phyloP scores from a whole-genome alignment of 345 rosid species.

The Camelina hispida region DNA sequence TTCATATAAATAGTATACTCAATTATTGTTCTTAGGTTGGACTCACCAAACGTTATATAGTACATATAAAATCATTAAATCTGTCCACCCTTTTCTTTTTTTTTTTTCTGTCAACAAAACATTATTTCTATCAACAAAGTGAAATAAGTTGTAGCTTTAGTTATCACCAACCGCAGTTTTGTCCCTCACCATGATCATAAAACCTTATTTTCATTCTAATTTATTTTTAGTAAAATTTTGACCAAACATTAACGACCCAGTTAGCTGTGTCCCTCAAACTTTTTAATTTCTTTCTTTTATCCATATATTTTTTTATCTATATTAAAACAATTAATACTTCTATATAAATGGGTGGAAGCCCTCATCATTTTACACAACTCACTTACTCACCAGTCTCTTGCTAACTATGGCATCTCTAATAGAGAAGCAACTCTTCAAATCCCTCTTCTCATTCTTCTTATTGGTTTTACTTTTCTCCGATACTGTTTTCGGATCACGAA shows the following conservation, averaged over 20 bases:
- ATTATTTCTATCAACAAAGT: constrained; percentile 18
- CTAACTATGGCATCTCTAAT: constrained; percentile 33
- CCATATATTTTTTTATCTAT: too few species aligned
- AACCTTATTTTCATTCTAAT: constrained; percentile 14
- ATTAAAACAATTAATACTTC: too few species aligned
- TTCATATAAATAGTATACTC: too few species aligned
- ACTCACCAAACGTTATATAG: constrained; percentile 34
- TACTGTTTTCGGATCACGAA: constrained; percentile 38
- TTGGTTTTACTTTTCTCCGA: constrained; percentile 39
- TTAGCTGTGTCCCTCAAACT: constrained; percentile 15
- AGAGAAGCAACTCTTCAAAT: constrained; percentile 34
- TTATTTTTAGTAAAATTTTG: background rate
- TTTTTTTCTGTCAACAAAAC: background rate
- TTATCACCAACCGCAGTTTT: constrained; percentile 35
- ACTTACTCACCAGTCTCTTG: constrained; percentile 21
- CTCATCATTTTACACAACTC: constrained; percentile 24
- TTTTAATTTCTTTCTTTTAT: too few species aligned
- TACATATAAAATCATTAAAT: background rate
- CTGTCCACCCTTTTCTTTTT: background rate
- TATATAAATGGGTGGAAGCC: constrained; percentile 27
- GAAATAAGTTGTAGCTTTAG: constrained; percentile 13
- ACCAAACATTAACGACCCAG: constrained; percentile 38
- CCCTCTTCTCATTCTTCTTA: constrained; percentile 35
- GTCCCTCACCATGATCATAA: constrained; percentile 5
- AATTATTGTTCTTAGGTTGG: too few species aligned